Base-by-base conservation (phyloP, 257 asterid species). In the Cynanchum wilfordii region DNA sequence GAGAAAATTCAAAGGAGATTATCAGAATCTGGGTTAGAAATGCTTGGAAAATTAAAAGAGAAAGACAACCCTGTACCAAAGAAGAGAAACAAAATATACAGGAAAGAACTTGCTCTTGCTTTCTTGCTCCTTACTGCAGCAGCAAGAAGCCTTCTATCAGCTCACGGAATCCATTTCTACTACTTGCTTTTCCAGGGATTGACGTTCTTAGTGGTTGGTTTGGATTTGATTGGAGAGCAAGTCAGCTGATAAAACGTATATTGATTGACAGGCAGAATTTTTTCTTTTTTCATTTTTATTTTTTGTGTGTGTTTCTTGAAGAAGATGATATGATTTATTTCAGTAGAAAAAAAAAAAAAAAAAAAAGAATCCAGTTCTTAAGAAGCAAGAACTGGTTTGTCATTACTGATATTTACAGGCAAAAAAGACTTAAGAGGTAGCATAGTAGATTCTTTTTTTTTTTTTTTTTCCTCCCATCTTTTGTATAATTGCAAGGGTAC, bases 171-270 rank as follows among this genome's bases (percentile, higher is more conserved):
- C 44, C 98, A 93, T 76, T 93, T 93, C 86, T 93, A 93, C 70
- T 93, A 84, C 87, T 73, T 93, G 88, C 81, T 91, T 81, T 93
- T 93, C 69, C 98, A 93, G 69, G 98, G 98, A 12, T 36, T 90
- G 71, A 82, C 98, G 0, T 93, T 93, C 79, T 79, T 93, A 57
- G 82, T 86, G 8, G 90, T 93, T 69, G 98, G 98, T 10, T 81
- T 93, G 80, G 98, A 93, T 84, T 79, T 93, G 77, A 88, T 93
- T 24, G 98, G 98, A 17, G 98, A 93, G 76, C 98, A 93, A 73
- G 87, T 89, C 75, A 89, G 87, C 81, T 93, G 77, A 82, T 25
- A 22, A 9, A 66, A 30, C 3, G 19, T 49, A 49, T 12, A 49
- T 49, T 42, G 47, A 49, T 49, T 42, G 47, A 51, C 7, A 17